Evolutionary conservation across 1,284 basidiomycete genomes (phyloP), one percentile per base, ranked within the genome.

Genomic region (Bondarzewia mesenterica): DNA sequence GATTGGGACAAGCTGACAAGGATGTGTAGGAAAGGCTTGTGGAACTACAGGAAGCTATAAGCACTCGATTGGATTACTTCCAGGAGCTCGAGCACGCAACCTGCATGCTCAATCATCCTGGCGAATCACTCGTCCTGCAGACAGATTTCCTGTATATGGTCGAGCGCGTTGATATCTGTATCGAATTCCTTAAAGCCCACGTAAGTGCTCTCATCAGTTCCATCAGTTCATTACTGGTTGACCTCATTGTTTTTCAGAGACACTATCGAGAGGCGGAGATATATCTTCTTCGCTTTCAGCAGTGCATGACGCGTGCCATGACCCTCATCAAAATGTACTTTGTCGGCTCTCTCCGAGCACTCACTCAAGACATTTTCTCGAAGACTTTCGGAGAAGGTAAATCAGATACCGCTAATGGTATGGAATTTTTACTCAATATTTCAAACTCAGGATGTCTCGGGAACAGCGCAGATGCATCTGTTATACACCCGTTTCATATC

Each of bases 291-390:
- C 82, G 93, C 21, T 96, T 93, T 67, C 92, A 94, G 59, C 93
- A 96, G 67, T 96, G 93, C 64, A 84, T 96, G 77, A 94, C 90
- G 0, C 81, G 93, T 29, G 89, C 91, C 20, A 95, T 96, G 93
- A 95, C 92, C 0, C 74, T 97, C 45, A 91, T 96, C 69, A 93
- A 89, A 62, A 91, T 96, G 79, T 92, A 87, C 66, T 94, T 95
- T 58, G 82, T 93, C 20, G 85, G 86, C 4, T 84, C 87, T 2
- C 71, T 96, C 10, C 75, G 83, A 48, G 79, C 83, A 1, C 72
- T 93, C 10, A 80, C 83, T 1, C 67, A 78, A 20, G 89, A 95
- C 56, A 77, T 93, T 12, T n/a, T 75, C 77, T 2, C 84, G 75
- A 56, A 77, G 88, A 7, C 63, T 93, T 42, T 73, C 75, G 0